phyloP scores from a whole-genome alignment of 495 filamentous ascomycete genomes.

The Aspergillus haitiensis region DNA sequence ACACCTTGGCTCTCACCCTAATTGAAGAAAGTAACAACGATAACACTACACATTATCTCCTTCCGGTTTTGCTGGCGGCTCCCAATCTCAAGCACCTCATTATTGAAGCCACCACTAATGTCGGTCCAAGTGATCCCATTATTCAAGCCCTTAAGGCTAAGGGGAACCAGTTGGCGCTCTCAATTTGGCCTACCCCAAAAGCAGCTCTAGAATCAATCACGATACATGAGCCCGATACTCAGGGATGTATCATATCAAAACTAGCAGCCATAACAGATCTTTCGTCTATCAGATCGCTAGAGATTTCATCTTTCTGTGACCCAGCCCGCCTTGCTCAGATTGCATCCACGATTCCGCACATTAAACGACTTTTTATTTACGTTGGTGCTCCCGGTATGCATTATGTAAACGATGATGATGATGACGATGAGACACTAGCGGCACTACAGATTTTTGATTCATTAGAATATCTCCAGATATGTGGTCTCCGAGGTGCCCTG shows the following conservation, averaged over 20 bases:
- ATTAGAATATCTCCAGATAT: not conserved
- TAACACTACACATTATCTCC: not conserved
- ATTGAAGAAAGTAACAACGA: not conserved
- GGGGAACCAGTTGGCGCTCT: not conserved
- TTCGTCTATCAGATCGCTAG: not conserved
- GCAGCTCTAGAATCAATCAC: not conserved
- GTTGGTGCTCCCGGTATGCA: not conserved
- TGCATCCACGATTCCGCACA: not conserved
- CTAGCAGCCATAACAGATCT: not conserved
- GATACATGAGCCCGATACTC: not conserved
- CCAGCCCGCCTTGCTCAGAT: not conserved
- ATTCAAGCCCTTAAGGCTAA: not conserved
- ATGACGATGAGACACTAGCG: not conserved
- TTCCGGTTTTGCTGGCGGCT: not conserved
- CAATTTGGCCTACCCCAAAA: not conserved
- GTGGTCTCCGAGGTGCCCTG: not conserved
- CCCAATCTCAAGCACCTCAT: not conserved
- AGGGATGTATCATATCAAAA: not conserved
- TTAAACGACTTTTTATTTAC: conserved; percentile 2
- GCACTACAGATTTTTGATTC: not conserved
- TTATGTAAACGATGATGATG: not conserved
- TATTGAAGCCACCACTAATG: not conserved
- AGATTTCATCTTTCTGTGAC: not conserved
- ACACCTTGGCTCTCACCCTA: not conserved
- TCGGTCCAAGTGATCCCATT: not conserved